Percentiles rank a stretch among this genome's conserved stretches.
Conservation (phyloP, 495 filamentous ascomycete genomes). For the Parathielavia appendiculata region DNA sequence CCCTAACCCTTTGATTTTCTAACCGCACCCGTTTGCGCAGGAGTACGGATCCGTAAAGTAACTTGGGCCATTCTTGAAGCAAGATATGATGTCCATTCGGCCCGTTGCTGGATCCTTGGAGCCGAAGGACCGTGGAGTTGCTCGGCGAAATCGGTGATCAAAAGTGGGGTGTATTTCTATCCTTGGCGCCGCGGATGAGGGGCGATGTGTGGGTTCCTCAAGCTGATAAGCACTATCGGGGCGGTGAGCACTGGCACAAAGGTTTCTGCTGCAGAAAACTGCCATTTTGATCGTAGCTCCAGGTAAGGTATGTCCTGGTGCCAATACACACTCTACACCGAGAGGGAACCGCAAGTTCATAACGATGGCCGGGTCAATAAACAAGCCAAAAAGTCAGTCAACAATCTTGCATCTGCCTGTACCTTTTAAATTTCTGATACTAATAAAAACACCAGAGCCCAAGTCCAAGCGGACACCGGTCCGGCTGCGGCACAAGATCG, state of each 20-base stretch:
- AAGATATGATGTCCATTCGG: neutral
- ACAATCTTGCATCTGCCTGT: neutral
- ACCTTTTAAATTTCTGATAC: neutral
- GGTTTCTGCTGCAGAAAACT: constrained; percentile 12
- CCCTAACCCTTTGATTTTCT: constrained; percentile 5
- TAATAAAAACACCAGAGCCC: constrained; percentile 57
- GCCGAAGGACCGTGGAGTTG: neutral
- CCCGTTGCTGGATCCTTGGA: neutral
- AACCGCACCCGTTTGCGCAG: no score
- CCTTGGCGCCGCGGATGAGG: neutral
- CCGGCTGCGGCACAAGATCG: constrained; percentile 88
- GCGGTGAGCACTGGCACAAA: constrained; percentile 40
- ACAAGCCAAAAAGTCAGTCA: constrained; percentile 49
- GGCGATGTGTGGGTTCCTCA: constrained; percentile 12
- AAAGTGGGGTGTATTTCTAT: neutral
- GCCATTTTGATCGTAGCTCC: neutral
- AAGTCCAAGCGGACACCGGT: constrained; percentile 88
- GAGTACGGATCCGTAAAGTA: no score
- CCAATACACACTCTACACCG: neutral
- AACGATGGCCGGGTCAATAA: constrained; percentile 46
- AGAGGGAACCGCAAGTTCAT: constrained; percentile 4
- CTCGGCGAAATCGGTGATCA: neutral
- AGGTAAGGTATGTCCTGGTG: no score
- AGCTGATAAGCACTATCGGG: constrained; percentile 26
- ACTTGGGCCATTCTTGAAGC: neutral